A percentile compares a stretch with the other conserved stretches of the same genome.
Conservation (phyloP, 768 basidiomycete genomes). For the Gymnopilus dilepis region DNA sequence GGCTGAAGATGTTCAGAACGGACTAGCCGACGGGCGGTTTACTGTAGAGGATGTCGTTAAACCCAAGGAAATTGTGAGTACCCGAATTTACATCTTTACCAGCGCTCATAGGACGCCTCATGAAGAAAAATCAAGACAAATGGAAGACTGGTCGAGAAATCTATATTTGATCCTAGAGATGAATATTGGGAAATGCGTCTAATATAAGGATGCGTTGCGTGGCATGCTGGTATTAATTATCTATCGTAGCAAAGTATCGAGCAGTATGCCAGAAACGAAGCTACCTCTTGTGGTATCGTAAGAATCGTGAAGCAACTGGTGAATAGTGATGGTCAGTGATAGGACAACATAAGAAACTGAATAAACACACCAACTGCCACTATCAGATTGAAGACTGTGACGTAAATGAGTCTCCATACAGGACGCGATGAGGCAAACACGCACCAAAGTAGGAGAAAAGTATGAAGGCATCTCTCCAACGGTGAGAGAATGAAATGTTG, state of each 20-base stretch:
- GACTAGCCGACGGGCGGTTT: not conserved
- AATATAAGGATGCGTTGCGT: not conserved
- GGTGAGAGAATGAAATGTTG: constrained; percentile 63
- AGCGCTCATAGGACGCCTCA: no score
- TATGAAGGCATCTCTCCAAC: constrained; percentile 76
- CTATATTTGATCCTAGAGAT: not conserved
- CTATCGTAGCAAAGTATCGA: no score
- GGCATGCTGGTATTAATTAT: not conserved
- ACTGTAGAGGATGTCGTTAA: constrained; percentile 10
- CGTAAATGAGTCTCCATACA: not conserved
- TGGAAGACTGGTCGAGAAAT: constrained; percentile 1
- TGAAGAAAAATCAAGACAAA: constrained; percentile 6
- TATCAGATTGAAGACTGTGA: constrained; percentile 69
- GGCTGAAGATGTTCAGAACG: not conserved
- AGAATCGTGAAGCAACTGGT: constrained; percentile 13
- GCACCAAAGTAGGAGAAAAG: constrained; percentile 64
- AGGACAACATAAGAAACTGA: not conserved
- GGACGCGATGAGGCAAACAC: constrained; percentile 23
- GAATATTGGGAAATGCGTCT: not conserved
- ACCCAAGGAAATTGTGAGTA: constrained; percentile 7
- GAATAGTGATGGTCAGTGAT: not conserved
- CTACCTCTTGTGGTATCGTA: constrained; percentile 17
- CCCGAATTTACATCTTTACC: not conserved
- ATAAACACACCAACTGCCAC: constrained; percentile 50
- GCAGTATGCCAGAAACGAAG: no score